Evolutionary conservation across 805 yeast genomes (phyloP).

Genomic region (Starmerella kuoi): DNA sequence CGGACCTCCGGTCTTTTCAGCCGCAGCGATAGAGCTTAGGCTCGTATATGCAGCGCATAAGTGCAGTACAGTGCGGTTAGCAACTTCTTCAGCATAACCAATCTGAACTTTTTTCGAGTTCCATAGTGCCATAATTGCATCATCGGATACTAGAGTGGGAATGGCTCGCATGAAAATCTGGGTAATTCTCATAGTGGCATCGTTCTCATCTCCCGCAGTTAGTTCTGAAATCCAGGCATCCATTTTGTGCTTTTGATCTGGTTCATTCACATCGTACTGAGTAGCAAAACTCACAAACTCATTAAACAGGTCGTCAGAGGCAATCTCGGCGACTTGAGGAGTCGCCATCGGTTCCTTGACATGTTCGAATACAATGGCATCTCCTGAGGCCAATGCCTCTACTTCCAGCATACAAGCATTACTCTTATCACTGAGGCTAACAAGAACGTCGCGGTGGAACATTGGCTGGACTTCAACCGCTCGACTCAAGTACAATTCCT

Average conservation of each 20-base stretch:
- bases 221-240: conserved; percentile 37
- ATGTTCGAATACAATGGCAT: conserved; percentile 24
- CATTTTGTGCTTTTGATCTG: conserved; percentile 29
- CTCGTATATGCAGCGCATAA: conserved; percentile 34
- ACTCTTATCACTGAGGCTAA: conserved; percentile 63
- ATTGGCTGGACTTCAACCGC: conserved; percentile 96
- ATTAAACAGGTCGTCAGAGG: conserved; percentile 50
- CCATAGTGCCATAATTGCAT: conserved; percentile 40
- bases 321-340: conserved; percentile 8
- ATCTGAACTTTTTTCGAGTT: conserved; percentile 46
- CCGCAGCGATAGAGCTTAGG: conserved; percentile 8
- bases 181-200: conserved; percentile 41
- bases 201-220: conserved; percentile 25
- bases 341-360: conserved; percentile 9
- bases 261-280: conserved; percentile 26
- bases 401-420: conserved; percentile 47
- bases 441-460: conserved; percentile 78
- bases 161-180: conserved; percentile 63
- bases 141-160: conserved; percentile 51
- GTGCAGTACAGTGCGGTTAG: conserved; percentile 64
- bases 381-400: conserved; percentile 55
- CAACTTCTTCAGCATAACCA: conserved; percentile 54
- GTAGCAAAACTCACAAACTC: conserved; percentile 42
- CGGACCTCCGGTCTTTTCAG: conserved; percentile 8
- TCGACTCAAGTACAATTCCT: conserved; percentile 78